phyloP scores from a whole-genome alignment of 2,329 filamentous ascomycete species.

The Beauveria asiatica region DNA sequence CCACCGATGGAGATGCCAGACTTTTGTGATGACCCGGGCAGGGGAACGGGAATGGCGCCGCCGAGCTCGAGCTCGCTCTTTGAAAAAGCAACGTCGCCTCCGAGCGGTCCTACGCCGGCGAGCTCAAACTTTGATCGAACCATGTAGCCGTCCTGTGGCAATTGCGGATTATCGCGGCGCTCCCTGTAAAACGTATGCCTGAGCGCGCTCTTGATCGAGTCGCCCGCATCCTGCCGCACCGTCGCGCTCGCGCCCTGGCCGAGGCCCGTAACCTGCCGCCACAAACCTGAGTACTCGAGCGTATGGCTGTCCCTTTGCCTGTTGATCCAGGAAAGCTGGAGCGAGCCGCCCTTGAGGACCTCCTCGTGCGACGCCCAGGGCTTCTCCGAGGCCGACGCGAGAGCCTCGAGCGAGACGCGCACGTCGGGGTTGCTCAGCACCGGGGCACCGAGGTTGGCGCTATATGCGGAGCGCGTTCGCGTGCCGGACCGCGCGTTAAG shows the following conservation, averaged over 20 bases:
- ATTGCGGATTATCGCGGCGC: slow-evolving; percentile 71
- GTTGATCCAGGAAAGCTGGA: slow-evolving; percentile 69
- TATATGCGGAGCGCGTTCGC: slow-evolving; percentile 84
- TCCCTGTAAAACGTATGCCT: slow-evolving; percentile 76
- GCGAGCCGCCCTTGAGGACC: slow-evolving; percentile 65
- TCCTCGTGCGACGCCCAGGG: slow-evolving; percentile 93
- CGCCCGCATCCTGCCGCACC: slow-evolving; percentile 76
- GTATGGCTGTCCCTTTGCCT: slow-evolving; percentile 61
- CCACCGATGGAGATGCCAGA: slow-evolving; percentile 77
- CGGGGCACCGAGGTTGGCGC: slow-evolving; percentile 74
- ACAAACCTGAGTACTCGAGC: slow-evolving; percentile 69
- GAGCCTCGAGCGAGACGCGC: slow-evolving; percentile 66
- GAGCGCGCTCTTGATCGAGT: slow-evolving; percentile 82
- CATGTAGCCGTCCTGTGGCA: slow-evolving; percentile 76
- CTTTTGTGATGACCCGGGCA: slow-evolving; percentile 59
- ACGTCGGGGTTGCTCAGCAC: slow-evolving; percentile 77
- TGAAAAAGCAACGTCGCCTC: slow-evolving; percentile 86
- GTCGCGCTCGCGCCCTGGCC: slow-evolving; percentile 68
- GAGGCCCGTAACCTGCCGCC: slow-evolving; percentile 83
- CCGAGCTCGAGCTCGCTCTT: slow-evolving; percentile 84
- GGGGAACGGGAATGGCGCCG: slow-evolving; percentile 62
- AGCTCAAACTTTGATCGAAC: slow-evolving; percentile 70
- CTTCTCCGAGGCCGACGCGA: slow-evolving; percentile 80
- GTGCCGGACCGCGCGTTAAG: slow-evolving; percentile 85
- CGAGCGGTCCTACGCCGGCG: slow-evolving; percentile 76